phyloP scores from a whole-genome alignment of 371 early-diverging fungal genomes.

The Encephalitozoon hellem region DNA sequence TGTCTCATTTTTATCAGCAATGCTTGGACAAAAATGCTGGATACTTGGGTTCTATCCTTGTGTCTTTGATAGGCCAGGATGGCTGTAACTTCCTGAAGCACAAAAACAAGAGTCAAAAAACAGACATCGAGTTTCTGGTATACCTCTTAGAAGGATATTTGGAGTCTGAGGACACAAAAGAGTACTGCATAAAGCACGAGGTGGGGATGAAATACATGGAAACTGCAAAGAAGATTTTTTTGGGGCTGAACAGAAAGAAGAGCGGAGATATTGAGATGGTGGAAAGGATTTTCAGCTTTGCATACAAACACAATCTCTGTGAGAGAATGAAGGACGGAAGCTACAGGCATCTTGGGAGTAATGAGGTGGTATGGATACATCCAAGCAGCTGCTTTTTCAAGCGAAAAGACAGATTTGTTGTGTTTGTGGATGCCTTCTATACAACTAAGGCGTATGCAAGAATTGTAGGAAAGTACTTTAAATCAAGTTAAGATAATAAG shows the following conservation, averaged over 20 bases:
- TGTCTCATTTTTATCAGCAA: constrained; percentile 40
- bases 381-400: constrained; percentile 50
- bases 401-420: constrained; percentile 43
- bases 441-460: constrained; percentile 48
- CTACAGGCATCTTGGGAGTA: constrained; percentile 19
- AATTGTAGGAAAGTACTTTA: constrained; percentile 46
- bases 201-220: constrained; percentile 33
- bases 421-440: constrained; percentile 46
- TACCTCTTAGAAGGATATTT: constrained; percentile 29
- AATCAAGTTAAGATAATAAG: neutral
- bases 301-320: constrained; percentile 51
- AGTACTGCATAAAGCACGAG: constrained; percentile 34
- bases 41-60: constrained; percentile 25
- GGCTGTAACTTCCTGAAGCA: constrained; percentile 49
- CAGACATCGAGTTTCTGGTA: constrained; percentile 39
- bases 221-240: constrained; percentile 24
- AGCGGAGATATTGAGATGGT: constrained; percentile 20
- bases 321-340: constrained; percentile 43
- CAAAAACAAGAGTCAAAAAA: neutral
- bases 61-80: constrained; percentile 45
- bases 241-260: constrained; percentile 24
- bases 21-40: constrained; percentile 5
- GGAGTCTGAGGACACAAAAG: constrained; percentile 29
- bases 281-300: constrained; percentile 41
- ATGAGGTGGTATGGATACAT: constrained; percentile 45